These are phyloP conservation scores for Kodamaea hsintzibuensis DNA, from an alignment of 805 yeast species.

Conservation along the genomic window DNA sequence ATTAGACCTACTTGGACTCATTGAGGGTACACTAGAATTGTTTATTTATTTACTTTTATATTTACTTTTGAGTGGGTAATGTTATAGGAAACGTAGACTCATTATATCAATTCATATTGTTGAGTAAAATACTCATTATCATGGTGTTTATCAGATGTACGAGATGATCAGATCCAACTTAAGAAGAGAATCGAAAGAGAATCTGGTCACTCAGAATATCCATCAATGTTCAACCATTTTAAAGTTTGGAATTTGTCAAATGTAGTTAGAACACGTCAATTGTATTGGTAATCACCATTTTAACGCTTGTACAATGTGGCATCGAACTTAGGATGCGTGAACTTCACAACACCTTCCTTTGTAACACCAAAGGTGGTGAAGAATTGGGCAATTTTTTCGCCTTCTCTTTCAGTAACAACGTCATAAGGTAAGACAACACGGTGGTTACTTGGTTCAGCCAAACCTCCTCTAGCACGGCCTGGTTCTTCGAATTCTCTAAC, in stretches of 20 bases:
- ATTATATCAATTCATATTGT: neutral
- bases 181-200: too few relatives aligned
- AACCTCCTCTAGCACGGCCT: constrained; percentile 70
- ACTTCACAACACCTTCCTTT: constrained; percentile 67
- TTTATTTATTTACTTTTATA: neutral
- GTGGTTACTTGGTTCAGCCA: constrained; percentile 71
- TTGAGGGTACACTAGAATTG: neutral
- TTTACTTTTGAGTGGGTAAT: neutral
- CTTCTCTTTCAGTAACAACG: constrained; percentile 64
- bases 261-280: too few relatives aligned
- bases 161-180: too few relatives aligned
- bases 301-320: constrained; percentile 36
- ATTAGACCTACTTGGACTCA: neutral
- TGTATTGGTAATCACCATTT: too few relatives aligned
- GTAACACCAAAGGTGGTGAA: constrained; percentile 77
- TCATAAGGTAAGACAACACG: constrained; percentile 68
- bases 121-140: too few relatives aligned
- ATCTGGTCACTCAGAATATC: too few relatives aligned
- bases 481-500: constrained; percentile 67
- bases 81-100: neutral
- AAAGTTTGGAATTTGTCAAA: too few relatives aligned
- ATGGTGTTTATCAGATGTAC: too few relatives aligned
- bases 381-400: constrained; percentile 66
- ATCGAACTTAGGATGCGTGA: constrained; percentile 57
- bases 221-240: too few relatives aligned